A percentile compares a stretch with the other conserved stretches of the same genome.
Evolutionary conservation across 495 filamentous ascomycete species (phyloP).

Genomic region (Lineolata rhizophorae): DNA sequence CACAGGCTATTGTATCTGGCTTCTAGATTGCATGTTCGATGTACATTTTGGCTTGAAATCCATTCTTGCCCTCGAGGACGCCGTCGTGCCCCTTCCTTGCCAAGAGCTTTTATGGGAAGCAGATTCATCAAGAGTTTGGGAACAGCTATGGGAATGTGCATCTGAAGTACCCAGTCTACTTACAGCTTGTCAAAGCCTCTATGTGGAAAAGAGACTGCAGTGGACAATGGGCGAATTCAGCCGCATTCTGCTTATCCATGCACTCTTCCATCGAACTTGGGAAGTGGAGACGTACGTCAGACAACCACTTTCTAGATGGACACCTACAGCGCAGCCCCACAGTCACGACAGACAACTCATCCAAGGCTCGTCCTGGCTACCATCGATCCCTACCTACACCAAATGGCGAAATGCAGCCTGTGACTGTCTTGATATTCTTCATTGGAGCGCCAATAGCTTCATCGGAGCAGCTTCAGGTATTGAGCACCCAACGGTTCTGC

Average conservation of each 20-base stretch:
- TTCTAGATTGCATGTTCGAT: conserved; percentile 25
- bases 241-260: conserved; percentile 27
- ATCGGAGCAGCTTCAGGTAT: conserved; percentile 24
- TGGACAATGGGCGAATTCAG: conserved; percentile 24
- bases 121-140: conserved; percentile 19
- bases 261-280: conserved; percentile 28
- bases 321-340: conserved; percentile 25
- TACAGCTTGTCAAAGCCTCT: conserved; percentile 23
- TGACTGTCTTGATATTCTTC: conserved; percentile 31
- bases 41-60: conserved; percentile 22
- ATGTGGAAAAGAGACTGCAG: conserved; percentile 27
- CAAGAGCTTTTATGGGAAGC: conserved; percentile 27
- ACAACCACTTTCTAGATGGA: conserved; percentile 26
- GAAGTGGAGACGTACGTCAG: conserved; percentile 27
- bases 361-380: conserved; percentile 18
- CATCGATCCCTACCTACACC: conserved; percentile 25
- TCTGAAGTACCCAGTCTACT: conserved; percentile 20
- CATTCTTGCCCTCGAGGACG: conserved; percentile 21
- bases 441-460: conserved; percentile 29
- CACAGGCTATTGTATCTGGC: conserved; percentile 22
- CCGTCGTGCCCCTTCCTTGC: conserved; percentile 22
- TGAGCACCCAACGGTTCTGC: conserved; percentile 28
- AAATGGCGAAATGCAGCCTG: conserved; percentile 34
- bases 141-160: conserved; percentile 7
- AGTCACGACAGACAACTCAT: no score